Base-by-base conservation (phyloP, 768 basidiomycete genomes). In the Serendipita sp. region DNA sequence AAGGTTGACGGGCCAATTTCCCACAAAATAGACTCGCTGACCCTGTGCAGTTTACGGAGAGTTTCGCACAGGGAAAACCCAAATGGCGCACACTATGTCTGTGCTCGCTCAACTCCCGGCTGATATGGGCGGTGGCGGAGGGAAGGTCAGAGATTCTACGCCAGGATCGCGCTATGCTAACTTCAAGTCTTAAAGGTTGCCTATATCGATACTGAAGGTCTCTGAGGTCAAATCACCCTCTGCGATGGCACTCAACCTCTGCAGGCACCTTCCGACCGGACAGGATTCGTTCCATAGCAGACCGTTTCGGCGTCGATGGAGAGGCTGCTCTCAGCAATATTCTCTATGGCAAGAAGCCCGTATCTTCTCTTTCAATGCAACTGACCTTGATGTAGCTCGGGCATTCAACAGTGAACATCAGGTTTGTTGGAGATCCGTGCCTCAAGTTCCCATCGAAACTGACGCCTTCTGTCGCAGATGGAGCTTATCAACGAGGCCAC, bases 51-150 rank as follows among this genome's bases (percentile, higher is more conserved):
- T 97, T 1, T 98, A 92, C 69, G 94, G 95, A 48, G 94, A 98
- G 73, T 97, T 88, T 72, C 82, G 94, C 33, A 97, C 95, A 0
- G 94, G 94, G 31, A 94, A 95, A 74, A 96, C 94, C 3, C 95
- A 98, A 70, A 77, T 95, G 58, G 91, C 90, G 26, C 95, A 96
- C 73, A 98, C 94, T 13, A 87, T 96, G 80, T 90, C 89, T 68
- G 90, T 98, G 4, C 76, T 93, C 3, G 74, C 90, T 3, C 94
- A 98, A 70, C 80, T 97, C 48, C 94, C 94, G 30, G 76, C 82
- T 2, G 92, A 95, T 58, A 79, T 93, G 68, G 93, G 92, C 3
- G 94, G 94, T 4, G 94, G 90, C 1, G 80, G 86, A 14, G 94
- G 94, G 43, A 95, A 90, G 78, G 88, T 84, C 62, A 64, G 50